Evolutionary conservation across 768 basidiomycete species (phyloP), one percentile per base, ranked within the genome.

Genomic region (Boletus pseudopeckii): DNA sequence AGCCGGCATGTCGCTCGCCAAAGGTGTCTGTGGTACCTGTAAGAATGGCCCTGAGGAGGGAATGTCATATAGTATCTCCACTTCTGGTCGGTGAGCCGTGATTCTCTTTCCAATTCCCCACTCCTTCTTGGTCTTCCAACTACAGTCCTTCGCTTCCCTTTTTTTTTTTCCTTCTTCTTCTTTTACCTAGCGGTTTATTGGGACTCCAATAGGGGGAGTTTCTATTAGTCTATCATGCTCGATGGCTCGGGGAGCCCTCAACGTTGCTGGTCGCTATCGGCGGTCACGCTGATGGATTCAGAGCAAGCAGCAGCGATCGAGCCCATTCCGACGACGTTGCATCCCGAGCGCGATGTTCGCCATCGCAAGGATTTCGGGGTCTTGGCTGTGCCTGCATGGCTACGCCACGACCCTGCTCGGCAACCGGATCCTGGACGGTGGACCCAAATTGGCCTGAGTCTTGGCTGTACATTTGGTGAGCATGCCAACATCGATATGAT

Each of bases 381-480:
- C 58, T 65, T 83, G 39, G 74, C 73, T 4, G 76, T 82, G 6
- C 81, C 81, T 0, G 66, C 58, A 40, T 60, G 65, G 37, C 63
- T 78, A 7, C 74, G 73, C 13, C 72, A 78, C 58, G 72, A 76
- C 58, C 70, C 75, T 44, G 66, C 64, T 18, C 64, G 62, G 48
- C 74, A 75, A n/a, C 62, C 63, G 15, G 58, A 70, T 33, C 75
- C 76, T 41, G 71, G 73, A 0, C 41, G 73, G 38, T 54, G 71
- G 45, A 64, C 77, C 32, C 79, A 80, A 43, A 60, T 72, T n/a
- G 65, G 77, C 22, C 80, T 84, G 58, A 79, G 77, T 6, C 52
- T 77, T 10, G 71, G 75, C 9, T 75, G 77, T 40, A 80, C 81
- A 18, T 74, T 80, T 62, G 66, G 75, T 74, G 52, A 62, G 75